Evolutionary conservation across 495 filamentous ascomycete genomes (phyloP).

Genomic region (Elaphomyces granulatus): DNA sequence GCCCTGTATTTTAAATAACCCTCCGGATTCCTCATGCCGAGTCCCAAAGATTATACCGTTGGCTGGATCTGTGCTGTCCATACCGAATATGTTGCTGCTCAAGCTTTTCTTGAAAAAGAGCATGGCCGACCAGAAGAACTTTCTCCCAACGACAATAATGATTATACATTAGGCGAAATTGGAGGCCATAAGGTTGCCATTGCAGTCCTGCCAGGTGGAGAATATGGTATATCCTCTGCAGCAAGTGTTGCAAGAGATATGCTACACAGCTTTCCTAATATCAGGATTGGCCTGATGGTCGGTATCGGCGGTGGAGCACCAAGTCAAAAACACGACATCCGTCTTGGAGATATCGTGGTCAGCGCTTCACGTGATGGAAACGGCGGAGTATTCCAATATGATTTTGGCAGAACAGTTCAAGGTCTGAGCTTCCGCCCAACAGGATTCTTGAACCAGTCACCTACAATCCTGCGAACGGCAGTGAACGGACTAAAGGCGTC

Average conservation of each 20-base stretch:
- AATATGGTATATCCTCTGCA: conserved; percentile 26
- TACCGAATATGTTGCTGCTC: conserved; percentile 30
- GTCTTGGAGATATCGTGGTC: conserved; percentile 29
- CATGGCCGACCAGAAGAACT: conserved; percentile 17
- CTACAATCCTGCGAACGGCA: conserved; percentile 13
- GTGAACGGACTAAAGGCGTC: conserved; percentile 14
- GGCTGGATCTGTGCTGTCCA: conserved; percentile 37
- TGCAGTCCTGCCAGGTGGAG: conserved; percentile 22
- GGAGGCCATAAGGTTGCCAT: conserved; percentile 31
- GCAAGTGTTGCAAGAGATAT: conserved; percentile 28
- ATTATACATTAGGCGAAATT: conserved; percentile 30
- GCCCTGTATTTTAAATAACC: no score
- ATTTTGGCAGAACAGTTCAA: conserved; percentile 9
- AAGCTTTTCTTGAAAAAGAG: conserved; percentile 32
- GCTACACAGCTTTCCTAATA: conserved; percentile 27
- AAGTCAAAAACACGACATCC: conserved; percentile 16
- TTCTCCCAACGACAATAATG: conserved; percentile 17
- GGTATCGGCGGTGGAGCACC: conserved; percentile 31
- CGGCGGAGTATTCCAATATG: conserved; percentile 13
- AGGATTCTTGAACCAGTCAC: conserved; percentile 18
- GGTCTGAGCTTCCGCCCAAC: conserved; percentile 14
- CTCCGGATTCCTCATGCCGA: no score
- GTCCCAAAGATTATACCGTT: conserved; percentile 31
- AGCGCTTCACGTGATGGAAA: conserved; percentile 6
- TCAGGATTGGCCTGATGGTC: conserved; percentile 25